A percentile compares a stretch with the other conserved stretches of the same genome.
Conservation (phyloP, 139 green algal genomes). For the Chlorella sorokiniana region DNA sequence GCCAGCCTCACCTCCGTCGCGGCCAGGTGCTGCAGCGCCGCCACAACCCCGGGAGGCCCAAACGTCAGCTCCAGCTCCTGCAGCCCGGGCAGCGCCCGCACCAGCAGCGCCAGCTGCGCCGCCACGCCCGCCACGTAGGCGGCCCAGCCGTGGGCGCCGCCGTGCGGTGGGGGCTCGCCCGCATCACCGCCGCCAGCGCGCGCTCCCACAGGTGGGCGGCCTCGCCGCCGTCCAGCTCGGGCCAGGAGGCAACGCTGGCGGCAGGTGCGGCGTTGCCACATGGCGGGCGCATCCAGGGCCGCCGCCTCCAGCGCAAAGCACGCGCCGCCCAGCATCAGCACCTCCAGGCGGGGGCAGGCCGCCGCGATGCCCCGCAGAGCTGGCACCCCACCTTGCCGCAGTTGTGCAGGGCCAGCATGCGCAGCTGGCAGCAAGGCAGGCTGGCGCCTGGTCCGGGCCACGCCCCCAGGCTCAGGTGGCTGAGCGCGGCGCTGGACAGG, state of each 20-base stretch:
- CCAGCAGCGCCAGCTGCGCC: slow-evolving; percentile 29
- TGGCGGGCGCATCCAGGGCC: neutral
- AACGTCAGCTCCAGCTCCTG: slow-evolving; percentile 71
- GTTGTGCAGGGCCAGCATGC: slow-evolving; percentile 65
- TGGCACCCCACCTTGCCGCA: slow-evolving; percentile 38
- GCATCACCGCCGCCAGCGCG: neutral
- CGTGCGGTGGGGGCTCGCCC: too few species aligned
- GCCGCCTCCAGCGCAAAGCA: slow-evolving; percentile 20
- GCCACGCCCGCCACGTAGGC: slow-evolving; percentile 2
- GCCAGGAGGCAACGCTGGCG: too few species aligned
- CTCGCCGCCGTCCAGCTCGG: neutral
- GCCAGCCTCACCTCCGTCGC: neutral
- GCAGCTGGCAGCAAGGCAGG: slow-evolving; percentile 21
- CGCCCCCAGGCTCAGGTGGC: slow-evolving; percentile 36
- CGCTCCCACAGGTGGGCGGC: neutral
- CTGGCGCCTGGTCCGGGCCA: neutral
- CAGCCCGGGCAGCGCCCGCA: slow-evolving; percentile 50
- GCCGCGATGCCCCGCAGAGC: slow-evolving; percentile 45
- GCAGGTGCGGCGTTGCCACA: neutral
- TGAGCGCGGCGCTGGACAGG: neutral
- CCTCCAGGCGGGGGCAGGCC: slow-evolving; percentile 57
- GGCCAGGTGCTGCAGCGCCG: slow-evolving; percentile 6
- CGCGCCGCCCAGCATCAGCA: slow-evolving; percentile 65
- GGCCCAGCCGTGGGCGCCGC: neutral
- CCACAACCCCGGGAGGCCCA: slow-evolving; percentile 42